Evolutionary conservation across 495 filamentous ascomycete genomes (phyloP).

Genomic region (Xylaria bambusicola): DNA sequence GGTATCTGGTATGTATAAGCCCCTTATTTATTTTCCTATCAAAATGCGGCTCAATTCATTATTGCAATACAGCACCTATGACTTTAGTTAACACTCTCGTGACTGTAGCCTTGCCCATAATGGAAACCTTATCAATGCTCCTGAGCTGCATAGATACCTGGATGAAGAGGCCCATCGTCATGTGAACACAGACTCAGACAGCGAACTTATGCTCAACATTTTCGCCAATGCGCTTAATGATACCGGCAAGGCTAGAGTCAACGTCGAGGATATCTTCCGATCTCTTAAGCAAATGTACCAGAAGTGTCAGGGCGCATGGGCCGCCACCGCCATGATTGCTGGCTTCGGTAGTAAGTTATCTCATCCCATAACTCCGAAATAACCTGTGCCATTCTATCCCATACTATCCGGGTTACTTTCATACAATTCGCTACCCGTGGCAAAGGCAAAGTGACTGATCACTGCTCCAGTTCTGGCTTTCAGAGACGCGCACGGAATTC

Average conservation of each 20-base stretch:
- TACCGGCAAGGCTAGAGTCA: conserved; percentile 94
- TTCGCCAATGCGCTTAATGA: conserved; percentile 93
- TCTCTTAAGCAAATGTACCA: conserved; percentile 73
- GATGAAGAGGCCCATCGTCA: conserved; percentile 90
- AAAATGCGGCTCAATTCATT: too few species aligned
- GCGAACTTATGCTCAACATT: conserved; percentile 92
- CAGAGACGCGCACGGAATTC: conserved; percentile 84
- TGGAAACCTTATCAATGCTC: conserved; percentile 94
- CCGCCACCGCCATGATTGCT: conserved; percentile 77
- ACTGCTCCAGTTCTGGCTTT: conserved; percentile 11
- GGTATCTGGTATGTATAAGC: conserved; percentile 57
- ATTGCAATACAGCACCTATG: background rate
- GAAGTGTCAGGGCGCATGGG: conserved; percentile 81
- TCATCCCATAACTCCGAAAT: background rate
- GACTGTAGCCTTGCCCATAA: conserved; percentile 54
- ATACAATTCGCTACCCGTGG: too few species aligned
- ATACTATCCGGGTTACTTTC: too few species aligned
- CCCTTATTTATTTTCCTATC: background rate
- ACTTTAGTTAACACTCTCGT: background rate
- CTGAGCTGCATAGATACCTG: conserved; percentile 72
- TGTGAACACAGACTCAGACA: conserved; percentile 96
- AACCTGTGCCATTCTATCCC: too few species aligned
- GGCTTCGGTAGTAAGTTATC: conserved; percentile 64
- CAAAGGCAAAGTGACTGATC: background rate
- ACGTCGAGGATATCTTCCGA: conserved; percentile 85